These are phyloP conservation scores for Lodderomyces jiufengensis DNA, from an alignment of 1,139 yeast species.

Conservation along the genomic window DNA sequence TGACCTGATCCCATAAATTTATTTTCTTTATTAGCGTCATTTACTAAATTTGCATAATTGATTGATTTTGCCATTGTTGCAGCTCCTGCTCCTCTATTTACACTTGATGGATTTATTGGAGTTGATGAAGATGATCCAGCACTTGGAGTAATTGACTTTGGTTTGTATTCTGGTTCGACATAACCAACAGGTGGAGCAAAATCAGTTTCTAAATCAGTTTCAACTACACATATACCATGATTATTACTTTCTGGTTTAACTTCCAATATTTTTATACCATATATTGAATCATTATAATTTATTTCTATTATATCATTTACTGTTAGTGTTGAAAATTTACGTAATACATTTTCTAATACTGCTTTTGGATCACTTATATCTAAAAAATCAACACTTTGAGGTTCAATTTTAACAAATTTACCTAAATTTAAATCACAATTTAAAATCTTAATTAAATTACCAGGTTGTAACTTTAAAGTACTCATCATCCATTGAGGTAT, in stretches of 20 bases:
- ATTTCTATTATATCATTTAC: constrained; percentile 83
- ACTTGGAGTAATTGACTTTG: constrained; percentile 29
- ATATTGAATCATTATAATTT: constrained; percentile 74
- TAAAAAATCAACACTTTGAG: constrained; percentile 88
- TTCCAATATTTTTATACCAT: constrained; percentile 81
- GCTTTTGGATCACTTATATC: constrained; percentile 97
- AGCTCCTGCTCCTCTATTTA: constrained; percentile 44
- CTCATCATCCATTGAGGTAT: constrained; percentile 97
- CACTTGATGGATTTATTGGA: constrained; percentile 34
- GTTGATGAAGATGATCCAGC: constrained; percentile 13
- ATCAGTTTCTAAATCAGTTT: constrained; percentile 94
- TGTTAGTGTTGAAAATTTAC: constrained; percentile 86
- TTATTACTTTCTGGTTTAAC: constrained; percentile 71
- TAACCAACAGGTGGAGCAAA: constrained; percentile 99
- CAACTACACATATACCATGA: constrained; percentile 86
- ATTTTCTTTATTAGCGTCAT: constrained; percentile 25
- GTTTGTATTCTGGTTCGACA: constrained; percentile 75
- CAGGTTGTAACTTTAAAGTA: constrained; percentile 70
- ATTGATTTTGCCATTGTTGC: constrained; percentile 82
- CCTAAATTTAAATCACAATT: constrained; percentile 85
- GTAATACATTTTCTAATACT: constrained; percentile 84
- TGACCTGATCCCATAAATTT: constrained; percentile 65
- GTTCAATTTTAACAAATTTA: constrained; percentile 85
- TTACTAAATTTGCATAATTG: constrained; percentile 60
- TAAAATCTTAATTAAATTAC: constrained; percentile 70